phyloP scores from a whole-genome alignment of 2,329 filamentous ascomycete genomes.

The Aspergillus jensenii region DNA sequence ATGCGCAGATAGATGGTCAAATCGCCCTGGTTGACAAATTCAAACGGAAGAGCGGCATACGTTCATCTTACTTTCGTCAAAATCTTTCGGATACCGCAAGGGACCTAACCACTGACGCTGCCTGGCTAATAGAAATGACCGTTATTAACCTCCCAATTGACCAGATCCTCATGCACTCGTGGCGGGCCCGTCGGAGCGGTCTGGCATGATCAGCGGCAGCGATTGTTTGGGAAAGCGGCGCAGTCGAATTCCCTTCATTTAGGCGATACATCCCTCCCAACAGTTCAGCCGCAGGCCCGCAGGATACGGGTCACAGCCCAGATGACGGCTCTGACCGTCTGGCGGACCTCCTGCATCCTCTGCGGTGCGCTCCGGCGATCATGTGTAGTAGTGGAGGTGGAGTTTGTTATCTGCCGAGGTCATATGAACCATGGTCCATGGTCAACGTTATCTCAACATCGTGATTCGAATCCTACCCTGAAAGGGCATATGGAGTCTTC shows the following conservation, averaged over 20 bases:
- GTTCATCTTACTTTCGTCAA: background rate
- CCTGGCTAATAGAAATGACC: background rate
- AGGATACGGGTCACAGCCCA: no score
- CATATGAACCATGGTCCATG: background rate
- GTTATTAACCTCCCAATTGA: background rate
- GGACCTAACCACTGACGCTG: background rate
- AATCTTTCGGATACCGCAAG: background rate
- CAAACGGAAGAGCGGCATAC: background rate
- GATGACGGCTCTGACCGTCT: no score
- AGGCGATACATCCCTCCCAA: background rate
- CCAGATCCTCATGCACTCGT: background rate
- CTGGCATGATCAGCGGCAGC: slow-evolving; percentile 4
- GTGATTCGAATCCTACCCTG: background rate
- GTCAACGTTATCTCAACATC: background rate
- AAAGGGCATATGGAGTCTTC: background rate
- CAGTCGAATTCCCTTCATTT: background rate
- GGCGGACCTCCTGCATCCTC: no score
- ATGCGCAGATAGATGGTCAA: background rate
- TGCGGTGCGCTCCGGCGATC: background rate
- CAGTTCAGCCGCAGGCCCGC: background rate
- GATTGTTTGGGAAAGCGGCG: background rate
- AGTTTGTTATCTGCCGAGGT: background rate
- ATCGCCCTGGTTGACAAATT: background rate
- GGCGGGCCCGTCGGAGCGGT: background rate
- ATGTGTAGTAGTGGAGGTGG: background rate